Evolutionary conservation across 352 stramenopile species (phyloP), one percentile per base, ranked within the genome.

Genomic region (Pythium volutum): DNA sequence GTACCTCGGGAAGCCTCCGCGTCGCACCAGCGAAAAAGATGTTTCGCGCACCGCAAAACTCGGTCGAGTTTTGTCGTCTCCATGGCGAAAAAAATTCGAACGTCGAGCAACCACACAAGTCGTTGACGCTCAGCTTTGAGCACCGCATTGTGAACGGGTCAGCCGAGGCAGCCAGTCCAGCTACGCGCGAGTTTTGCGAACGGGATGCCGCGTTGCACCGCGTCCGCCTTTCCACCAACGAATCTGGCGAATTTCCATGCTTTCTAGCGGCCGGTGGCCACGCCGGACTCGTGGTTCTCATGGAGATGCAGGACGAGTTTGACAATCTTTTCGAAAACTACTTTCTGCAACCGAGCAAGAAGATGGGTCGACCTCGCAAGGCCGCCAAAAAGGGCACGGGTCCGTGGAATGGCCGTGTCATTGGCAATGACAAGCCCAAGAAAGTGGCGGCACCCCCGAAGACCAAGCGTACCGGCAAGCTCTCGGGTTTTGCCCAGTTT

Each of bases 201-300:
- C 78, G 84, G 12, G 79, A 93, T 64, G 79, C 81, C n/a, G 76
- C 84, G 27, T 54, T 93, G n/a, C 84, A 93, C 57, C 77, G 84
- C 14, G 43, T 93, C 16, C 73, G 80, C 1, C 26, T 88, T 22
- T 86, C 75, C 11, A 88, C 73, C 1, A 76, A 52, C 33, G 68
- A 67, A 38, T 14, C 70, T 12, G 71, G 73, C 9, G 66, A 77
- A 41, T 80, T 66, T 20, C 81, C 81, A 20, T 90, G 80, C 38
- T 90, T 83, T n/a, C 23, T 93, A 26, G 80, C 81, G 11, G 71
- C 69, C 23, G 81, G 67, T 31, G 84, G 84, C 7, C 84, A 93
- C 43, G 81, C 84, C 5, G 84, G 81, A 0, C 68, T 93, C n/a
- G 69, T 93, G 2, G 72, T 93, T 22, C 65, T 93, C 39, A 69